Evolutionary conservation across 2,329 filamentous ascomycete genomes (phyloP), one percentile per base, ranked within the genome.

Genomic region (Hymenoscyphus repandus): DNA sequence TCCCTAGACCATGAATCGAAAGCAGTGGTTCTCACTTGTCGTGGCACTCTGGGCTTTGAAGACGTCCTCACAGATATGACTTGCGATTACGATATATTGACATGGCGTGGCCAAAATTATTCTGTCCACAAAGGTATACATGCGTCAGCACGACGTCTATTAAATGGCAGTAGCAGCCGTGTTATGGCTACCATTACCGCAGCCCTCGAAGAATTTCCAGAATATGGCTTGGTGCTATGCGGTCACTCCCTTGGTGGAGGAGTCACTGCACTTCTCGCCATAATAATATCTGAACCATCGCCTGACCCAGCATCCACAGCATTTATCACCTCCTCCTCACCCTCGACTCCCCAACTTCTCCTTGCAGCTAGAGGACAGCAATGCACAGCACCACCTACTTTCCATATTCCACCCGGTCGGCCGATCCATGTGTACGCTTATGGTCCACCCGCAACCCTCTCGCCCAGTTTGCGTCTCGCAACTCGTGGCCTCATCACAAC

Each of bases 351-450:
- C 87, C 1, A 85, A 84, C 12, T 86, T 12, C 83, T 89, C 74
- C 76, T 90, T 31, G 79, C 85, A 0, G 81, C 86, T 83, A 1
- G 32, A 22, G 17, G 22, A 27, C 42, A 53, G 17, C 31, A 72
- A 1, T 49, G 52, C 13, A 53, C 45, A 7, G 46, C 54, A 9
- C 45, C 47, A 27, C 40, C 63, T 12, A 68, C 71, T 15, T 67
- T 81, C 31, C 75, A 73, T 15, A 74, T 90, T 0, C 87, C 87
- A 0, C 60, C 83, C 0, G 81, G 83, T 13, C 78, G 87, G 0
- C 83, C 85, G 2, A 85, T 90, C 17, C 87, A 91, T 59, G 87
- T 90, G 11, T 91, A 88, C 64, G 84, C 87, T 6, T 91, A 90
- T 64, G 87, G 87, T 0, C 83, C 86, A 1, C 86, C 86, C 0